phyloP scores from a whole-genome alignment of 2,329 filamentous ascomycete genomes.

The Clarireedia paspali region DNA sequence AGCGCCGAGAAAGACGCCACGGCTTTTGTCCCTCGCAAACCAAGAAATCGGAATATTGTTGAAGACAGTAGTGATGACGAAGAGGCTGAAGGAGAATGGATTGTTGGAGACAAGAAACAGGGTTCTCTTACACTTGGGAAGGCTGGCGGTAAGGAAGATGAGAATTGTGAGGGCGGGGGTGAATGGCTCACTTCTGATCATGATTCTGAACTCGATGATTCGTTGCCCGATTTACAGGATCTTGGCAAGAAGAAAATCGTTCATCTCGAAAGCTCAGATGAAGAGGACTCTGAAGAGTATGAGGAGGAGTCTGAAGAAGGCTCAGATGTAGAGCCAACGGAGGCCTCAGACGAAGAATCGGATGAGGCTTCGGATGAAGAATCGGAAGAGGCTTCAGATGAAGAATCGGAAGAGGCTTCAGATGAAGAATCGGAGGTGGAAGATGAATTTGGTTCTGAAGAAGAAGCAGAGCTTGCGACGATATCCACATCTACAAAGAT shows the following conservation, averaged over 20 bases:
- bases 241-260: slow-evolving; percentile 15
- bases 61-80: slow-evolving; percentile 57
- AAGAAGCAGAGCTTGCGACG: slow-evolving; percentile 38
- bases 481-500: slow-evolving; percentile 83
- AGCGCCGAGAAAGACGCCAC: slow-evolving; percentile 15
- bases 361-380: slow-evolving; percentile 31
- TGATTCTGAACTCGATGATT: slow-evolving; percentile 43
- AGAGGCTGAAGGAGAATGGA: slow-evolving; percentile 69
- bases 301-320: slow-evolving; percentile 28
- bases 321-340: slow-evolving; percentile 20
- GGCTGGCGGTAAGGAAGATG: slow-evolving; percentile 78
- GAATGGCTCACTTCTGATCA: slow-evolving; percentile 64
- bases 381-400: slow-evolving; percentile 28
- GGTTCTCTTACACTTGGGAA: slow-evolving; percentile 57
- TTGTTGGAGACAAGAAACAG: slow-evolving; percentile 63
- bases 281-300: slow-evolving; percentile 29
- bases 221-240: slow-evolving; percentile 32
- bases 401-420: slow-evolving; percentile 25
- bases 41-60: slow-evolving; percentile 47
- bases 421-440: slow-evolving; percentile 32
- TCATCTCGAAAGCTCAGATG: slow-evolving; percentile 25
- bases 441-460: slow-evolving; percentile 28
- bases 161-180: slow-evolving; percentile 80
- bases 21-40: slow-evolving; percentile 31
- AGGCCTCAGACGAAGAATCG: slow-evolving; percentile 28